Conservation (phyloP, 768 basidiomycete genomes). For the Mycena maculata region DNA sequence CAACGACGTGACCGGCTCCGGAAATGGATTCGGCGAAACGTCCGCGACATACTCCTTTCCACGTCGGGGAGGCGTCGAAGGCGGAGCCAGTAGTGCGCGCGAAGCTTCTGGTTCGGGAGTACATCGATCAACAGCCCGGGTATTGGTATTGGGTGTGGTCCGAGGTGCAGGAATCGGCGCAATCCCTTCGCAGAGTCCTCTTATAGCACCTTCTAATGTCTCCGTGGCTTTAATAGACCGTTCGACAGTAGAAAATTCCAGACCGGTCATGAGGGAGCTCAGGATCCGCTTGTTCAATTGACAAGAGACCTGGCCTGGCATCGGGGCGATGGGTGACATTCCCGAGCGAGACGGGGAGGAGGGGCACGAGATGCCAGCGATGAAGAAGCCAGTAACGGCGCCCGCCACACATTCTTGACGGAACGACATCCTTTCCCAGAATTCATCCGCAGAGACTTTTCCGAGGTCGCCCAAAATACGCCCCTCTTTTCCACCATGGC, state of each 20-base stretch:
- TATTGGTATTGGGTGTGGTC: constrained; percentile 17
- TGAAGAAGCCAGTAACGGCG: constrained; percentile 93
- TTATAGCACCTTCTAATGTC: constrained; percentile 74
- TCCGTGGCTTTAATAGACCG: constrained; percentile 76
- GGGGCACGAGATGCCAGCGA: constrained; percentile 25
- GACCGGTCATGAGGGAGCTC: constrained; percentile 73
- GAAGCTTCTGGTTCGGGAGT: constrained; percentile 55
- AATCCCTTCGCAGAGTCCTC: constrained; percentile 78
- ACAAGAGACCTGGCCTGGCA: constrained; percentile 70
- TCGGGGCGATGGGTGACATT: constrained; percentile 60
- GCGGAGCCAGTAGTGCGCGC: constrained; percentile 53
- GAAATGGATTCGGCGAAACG: constrained; percentile 73
- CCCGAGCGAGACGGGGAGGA: constrained; percentile 36
- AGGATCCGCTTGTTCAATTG: constrained; percentile 79
- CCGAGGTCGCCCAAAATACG: constrained; percentile 64
- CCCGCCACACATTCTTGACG: constrained; percentile 94
- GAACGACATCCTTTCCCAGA: constrained; percentile 98
- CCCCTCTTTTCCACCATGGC: constrained; percentile 48
- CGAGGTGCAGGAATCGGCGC: constrained; percentile 38
- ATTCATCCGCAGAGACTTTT: constrained; percentile 78
- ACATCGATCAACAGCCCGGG: constrained; percentile 44
- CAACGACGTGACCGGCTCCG: constrained; percentile 70
- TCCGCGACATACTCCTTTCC: constrained; percentile 51
- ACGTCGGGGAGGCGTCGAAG: constrained; percentile 62
- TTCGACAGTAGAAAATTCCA: constrained; percentile 80